These are phyloP conservation scores for Trichoderma arundinaceum DNA, from an alignment of 2,329 filamentous ascomycete species.

Conservation along the genomic window DNA sequence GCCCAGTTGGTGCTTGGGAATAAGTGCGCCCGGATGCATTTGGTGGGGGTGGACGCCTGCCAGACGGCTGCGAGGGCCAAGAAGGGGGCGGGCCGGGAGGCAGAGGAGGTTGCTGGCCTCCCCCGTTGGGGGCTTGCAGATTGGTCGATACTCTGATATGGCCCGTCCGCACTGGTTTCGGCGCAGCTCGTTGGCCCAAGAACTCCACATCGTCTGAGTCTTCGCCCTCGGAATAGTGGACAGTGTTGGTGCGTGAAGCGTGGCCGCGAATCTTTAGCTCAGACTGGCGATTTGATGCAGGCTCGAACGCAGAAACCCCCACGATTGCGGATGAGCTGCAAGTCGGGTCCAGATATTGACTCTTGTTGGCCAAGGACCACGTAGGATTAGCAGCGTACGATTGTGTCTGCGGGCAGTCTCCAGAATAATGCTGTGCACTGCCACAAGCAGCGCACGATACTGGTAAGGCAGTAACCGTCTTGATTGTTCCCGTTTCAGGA, in stretches of 20 bases:
- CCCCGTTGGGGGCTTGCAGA: constrained; percentile 47
- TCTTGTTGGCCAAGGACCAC: constrained; percentile 58
- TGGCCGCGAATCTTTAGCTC: constrained; percentile 46
- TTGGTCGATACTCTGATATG: constrained; percentile 50
- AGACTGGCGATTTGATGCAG: constrained; percentile 36
- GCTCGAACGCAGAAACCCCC: constrained; percentile 37
- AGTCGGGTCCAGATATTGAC: constrained; percentile 55
- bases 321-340: constrained; percentile 50
- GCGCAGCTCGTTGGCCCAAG: constrained; percentile 43
- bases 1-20: constrained; percentile 33
- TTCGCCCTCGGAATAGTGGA: constrained; percentile 55
- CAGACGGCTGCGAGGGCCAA: constrained; percentile 36
- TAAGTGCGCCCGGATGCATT: constrained; percentile 34
- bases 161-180: constrained; percentile 42
- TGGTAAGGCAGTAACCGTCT: constrained; percentile 57
- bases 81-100: constrained; percentile 48
- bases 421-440: constrained; percentile 58
- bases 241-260: constrained; percentile 45
- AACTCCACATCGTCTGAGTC: constrained; percentile 56
- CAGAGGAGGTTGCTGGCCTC: constrained; percentile 45
- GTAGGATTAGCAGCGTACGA: constrained; percentile 47
- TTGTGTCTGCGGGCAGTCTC: constrained; percentile 54
- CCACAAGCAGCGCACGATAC: constrained; percentile 64
- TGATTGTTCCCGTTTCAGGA: constrained; percentile 47
- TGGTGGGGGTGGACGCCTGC: constrained; percentile 38